phyloP scores from a whole-genome alignment of 176 grass and related monocot species.

The Secale cereale region DNA sequence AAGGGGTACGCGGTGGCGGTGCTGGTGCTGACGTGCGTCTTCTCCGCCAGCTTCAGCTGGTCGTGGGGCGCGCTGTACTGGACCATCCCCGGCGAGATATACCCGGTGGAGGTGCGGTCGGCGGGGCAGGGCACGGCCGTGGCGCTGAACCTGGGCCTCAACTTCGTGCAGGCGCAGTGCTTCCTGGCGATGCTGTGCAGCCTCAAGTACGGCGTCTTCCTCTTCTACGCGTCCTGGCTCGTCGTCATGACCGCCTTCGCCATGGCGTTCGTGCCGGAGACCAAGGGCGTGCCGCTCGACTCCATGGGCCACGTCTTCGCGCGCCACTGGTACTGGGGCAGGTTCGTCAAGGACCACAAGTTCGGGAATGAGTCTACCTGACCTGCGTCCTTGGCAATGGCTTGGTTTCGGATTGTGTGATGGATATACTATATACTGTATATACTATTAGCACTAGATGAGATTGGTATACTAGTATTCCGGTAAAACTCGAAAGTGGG shows the following conservation, averaged over 20 bases:
- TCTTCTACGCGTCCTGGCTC: conserved; percentile 64
- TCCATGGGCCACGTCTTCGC: conserved; percentile 57
- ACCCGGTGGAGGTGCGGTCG: conserved; percentile 78
- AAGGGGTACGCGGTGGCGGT: conserved; percentile 62
- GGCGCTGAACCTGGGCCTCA: conserved; percentile 72
- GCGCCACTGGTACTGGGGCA: conserved; percentile 72
- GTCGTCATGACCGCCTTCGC: conserved; percentile 68
- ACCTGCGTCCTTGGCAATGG: not conserved
- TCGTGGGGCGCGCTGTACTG: conserved; percentile 86
- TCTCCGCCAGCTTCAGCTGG: conserved; percentile 75
- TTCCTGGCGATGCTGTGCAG: conserved; percentile 79
- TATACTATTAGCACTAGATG: not conserved
- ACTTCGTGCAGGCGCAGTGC: conserved; percentile 78
- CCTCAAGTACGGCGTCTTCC: conserved; percentile 67
- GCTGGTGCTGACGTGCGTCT: conserved; percentile 52
- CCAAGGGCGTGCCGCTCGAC: conserved; percentile 64
- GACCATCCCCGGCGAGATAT: conserved; percentile 77
- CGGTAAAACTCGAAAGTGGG: not conserved
- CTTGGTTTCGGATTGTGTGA: not conserved
- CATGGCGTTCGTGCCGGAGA: conserved; percentile 59
- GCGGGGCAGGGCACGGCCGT: conserved; percentile 63
- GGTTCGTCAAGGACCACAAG: conserved; percentile 49
- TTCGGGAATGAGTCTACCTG: conserved; percentile 25
- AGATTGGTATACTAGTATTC: too few relatives aligned
- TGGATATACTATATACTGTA: too few relatives aligned